Evolutionary conservation across 768 basidiomycete species (phyloP).

Genomic region (Polyporus arcularius): DNA sequence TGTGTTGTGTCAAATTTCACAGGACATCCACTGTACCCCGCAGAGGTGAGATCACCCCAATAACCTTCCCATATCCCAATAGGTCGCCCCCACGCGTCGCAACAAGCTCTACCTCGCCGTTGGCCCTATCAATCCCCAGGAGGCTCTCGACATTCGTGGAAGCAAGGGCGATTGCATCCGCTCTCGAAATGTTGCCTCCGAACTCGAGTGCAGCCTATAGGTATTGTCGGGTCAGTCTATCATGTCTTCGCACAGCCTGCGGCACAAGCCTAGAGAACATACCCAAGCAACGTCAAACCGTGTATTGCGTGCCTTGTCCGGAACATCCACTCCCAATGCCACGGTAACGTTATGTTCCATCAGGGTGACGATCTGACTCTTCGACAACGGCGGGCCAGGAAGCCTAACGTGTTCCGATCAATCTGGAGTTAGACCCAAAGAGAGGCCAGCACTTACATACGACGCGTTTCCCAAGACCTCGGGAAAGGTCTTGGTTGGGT

Average conservation of each 20-base stretch:
- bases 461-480: conserved; percentile 60
- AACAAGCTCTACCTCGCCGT: conserved; percentile 26
- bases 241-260: not conserved
- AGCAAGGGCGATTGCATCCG: conserved; percentile 42
- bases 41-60: conserved; percentile 38
- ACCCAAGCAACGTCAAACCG: conserved; percentile 86
- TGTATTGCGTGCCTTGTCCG: conserved; percentile 67
- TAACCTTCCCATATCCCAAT: conserved; percentile 41
- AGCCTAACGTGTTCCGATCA: conserved; percentile 38
- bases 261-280: not conserved
- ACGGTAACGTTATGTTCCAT: conserved; percentile 70
- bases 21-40: conserved; percentile 28
- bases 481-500: conserved; percentile 74
- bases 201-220: conserved; percentile 22
- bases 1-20: not conserved
- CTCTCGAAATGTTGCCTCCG: conserved; percentile 26
- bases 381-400: conserved; percentile 74
- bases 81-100: conserved; percentile 37
- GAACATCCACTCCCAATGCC: conserved; percentile 67
- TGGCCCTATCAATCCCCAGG: conserved; percentile 30
- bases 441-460: conserved; percentile 48
- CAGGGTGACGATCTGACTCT: conserved; percentile 61
- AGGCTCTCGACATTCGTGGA: conserved; percentile 48
- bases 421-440: not conserved
- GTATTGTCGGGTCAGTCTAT: not conserved